These are phyloP conservation scores for Colletotrichum simmondsii DNA, from an alignment of 2,329 filamentous ascomycete genomes.

Conservation along the genomic window DNA sequence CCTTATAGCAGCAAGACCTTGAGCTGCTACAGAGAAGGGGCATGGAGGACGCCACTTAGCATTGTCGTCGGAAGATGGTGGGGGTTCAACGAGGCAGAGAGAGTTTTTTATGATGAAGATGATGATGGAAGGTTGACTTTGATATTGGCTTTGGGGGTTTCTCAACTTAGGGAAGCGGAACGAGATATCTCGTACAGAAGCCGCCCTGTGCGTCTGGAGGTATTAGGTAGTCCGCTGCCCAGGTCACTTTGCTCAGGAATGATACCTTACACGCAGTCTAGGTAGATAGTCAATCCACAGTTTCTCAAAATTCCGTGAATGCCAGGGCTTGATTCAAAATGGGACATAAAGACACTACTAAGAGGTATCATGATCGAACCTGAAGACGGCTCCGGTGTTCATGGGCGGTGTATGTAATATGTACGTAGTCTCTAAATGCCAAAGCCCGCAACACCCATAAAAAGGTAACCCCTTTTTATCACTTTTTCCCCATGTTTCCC, in stretches of 20 bases:
- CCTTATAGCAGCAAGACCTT: background rate
- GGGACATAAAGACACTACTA: background rate
- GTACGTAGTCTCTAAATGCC: background rate
- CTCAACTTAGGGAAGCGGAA: background rate
- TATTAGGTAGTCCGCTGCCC: background rate
- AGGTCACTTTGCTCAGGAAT: background rate
- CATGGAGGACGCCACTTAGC: background rate
- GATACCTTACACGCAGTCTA: background rate
- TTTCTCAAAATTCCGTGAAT: background rate
- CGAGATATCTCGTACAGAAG: background rate
- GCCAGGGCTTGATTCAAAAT: background rate
- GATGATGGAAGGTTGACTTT: background rate
- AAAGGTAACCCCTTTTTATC: background rate
- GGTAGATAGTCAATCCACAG: slow-evolving; percentile 4
- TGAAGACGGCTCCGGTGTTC: background rate
- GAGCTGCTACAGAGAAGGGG: background rate
- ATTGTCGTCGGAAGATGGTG: background rate
- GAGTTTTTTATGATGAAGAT: background rate
- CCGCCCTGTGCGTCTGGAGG: background rate
- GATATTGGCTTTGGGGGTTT: background rate
- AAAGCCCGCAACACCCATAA: background rate
- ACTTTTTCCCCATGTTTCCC: background rate
- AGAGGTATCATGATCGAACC: background rate
- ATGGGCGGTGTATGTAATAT: background rate
- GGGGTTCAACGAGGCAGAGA: background rate